A percentile compares a stretch with the other conserved stretches of the same genome.
These are phyloP conservation scores for Earliella scabrosa DNA, from an alignment of 1,284 basidiomycete species.

Conservation along the genomic window DNA sequence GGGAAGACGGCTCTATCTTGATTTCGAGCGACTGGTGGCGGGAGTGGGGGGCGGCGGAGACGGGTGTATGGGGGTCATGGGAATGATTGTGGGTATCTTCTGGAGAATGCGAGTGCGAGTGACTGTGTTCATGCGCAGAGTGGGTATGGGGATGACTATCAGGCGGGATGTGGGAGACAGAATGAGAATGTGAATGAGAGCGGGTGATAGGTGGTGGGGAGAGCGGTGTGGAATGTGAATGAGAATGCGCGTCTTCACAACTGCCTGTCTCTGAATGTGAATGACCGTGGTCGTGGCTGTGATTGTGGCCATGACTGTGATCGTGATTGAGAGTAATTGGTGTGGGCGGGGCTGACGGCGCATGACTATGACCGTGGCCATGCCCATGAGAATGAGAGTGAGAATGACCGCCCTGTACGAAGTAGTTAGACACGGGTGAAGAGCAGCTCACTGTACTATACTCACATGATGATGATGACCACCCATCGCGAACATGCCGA, in stretches of 20 bases:
- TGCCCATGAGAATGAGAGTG: constrained; percentile 41
- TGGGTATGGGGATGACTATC: constrained; percentile 41
- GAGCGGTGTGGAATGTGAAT: constrained; percentile 29
- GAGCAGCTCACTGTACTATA: no score
- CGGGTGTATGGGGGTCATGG: not conserved
- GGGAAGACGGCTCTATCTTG: constrained; percentile 15
- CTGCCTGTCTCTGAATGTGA: constrained; percentile 36
- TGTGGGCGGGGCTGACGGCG: constrained; percentile 26
- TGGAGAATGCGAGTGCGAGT: constrained; percentile 9
- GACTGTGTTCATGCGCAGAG: constrained; percentile 27
- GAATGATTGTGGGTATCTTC: constrained; percentile 15
- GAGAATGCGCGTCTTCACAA: constrained; percentile 22
- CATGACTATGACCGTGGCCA: constrained; percentile 42
- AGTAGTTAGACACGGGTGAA: not conserved
- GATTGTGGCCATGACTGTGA: constrained; percentile 24
- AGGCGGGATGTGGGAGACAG: constrained; percentile 37
- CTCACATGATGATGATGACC: constrained; percentile 87
- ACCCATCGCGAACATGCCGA: constrained; percentile 99
- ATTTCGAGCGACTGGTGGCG: constrained; percentile 25
- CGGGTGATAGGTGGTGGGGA: constrained; percentile 28
- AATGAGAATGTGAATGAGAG: constrained; percentile 26
- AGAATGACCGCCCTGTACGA: constrained; percentile 55
- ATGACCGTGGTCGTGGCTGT: constrained; percentile 32
- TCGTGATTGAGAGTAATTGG: constrained; percentile 31
- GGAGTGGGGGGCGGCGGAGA: constrained; percentile 8